Base-by-base conservation (phyloP, 1,284 basidiomycete genomes). In the Boletus hoseneyae region DNA sequence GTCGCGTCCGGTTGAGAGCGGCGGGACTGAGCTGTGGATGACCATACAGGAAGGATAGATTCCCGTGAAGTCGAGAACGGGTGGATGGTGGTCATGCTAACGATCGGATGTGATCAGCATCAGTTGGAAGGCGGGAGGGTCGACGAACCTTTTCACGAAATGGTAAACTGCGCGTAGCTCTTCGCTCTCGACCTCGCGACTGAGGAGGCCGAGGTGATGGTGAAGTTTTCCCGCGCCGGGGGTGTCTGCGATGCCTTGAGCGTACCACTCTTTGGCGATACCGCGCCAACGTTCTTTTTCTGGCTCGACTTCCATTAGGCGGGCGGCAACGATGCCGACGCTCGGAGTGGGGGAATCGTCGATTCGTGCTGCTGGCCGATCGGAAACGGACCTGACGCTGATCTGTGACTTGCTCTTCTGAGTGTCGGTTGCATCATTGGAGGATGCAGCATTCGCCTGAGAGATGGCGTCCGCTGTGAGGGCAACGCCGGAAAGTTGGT, bases 261-360 rank as follows among this genome's bases (percentile, higher is more conserved):
- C 87, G 66, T 97, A 99, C 96, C 97, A 99, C 37, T 94, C 92
- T 54, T 86, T 75, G 2, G 96, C 95, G 21, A 93, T 90, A 35
- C 78, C 77, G 38, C 93, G 75, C 97, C 96, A 99, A 3, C 87
- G 82, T 63, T 97, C 94, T 64, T 91, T 87, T 70, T 98, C 96
- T 0, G 87, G 84, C 62, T 93, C 90, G 41, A 95, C 77, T 52
- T 93, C 90, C 77, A 97, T 83, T 57, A 85, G 73, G 13, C 90
- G 80, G 1, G 94, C 90, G 0, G 96, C 94, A 21, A 85, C 89
- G 39, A 90, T 73, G 4, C 96, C 96, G 35, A 99, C 91, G 54
- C 84, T 83, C 42, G 94, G 80, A 45, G 83, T 75, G 47, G 85
- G 76, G 40, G 83, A 85, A 54, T 82, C 81, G 60, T 85, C 80